phyloP scores from a whole-genome alignment of 2,329 filamentous ascomycete genomes.

The Paramyrothecium sp. region DNA sequence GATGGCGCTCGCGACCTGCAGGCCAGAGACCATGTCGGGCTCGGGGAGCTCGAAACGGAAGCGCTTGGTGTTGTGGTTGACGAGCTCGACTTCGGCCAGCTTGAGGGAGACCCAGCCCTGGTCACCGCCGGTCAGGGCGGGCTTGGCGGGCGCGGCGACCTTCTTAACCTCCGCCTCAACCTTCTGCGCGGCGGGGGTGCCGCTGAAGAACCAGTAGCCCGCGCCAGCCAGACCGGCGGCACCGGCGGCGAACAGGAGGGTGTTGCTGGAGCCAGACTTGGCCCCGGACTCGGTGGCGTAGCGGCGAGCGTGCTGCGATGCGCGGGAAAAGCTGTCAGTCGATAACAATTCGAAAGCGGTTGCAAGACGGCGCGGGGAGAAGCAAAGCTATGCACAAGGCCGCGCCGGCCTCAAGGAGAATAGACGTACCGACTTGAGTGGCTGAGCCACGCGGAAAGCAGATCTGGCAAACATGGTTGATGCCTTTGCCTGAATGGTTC shows the following conservation, averaged over 20 bases:
- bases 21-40: slow-evolving; percentile 77
- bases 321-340: slow-evolving; percentile 8
- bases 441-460: slow-evolving; percentile 61
- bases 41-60: slow-evolving; percentile 87
- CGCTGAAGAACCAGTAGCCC: slow-evolving; percentile 55
- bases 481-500: slow-evolving; percentile 10
- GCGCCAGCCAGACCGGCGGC: slow-evolving; percentile 58
- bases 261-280: slow-evolving; percentile 54
- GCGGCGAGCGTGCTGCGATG: slow-evolving; percentile 47
- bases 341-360: background rate
- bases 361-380: background rate
- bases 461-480: slow-evolving; percentile 66
- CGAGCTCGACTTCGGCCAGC: slow-evolving; percentile 71
- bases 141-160: slow-evolving; percentile 39
- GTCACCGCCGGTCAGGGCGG: slow-evolving; percentile 75
- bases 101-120: slow-evolving; percentile 85
- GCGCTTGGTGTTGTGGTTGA: slow-evolving; percentile 96
- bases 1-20: slow-evolving; percentile 80
- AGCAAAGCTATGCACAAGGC: background rate
- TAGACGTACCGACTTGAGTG: slow-evolving; percentile 60
- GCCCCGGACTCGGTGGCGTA: slow-evolving; percentile 66
- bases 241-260: slow-evolving; percentile 59
- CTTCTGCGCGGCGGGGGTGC: slow-evolving; percentile 52
- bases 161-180: slow-evolving; percentile 53
- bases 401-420: slow-evolving; percentile 5